Conservation (phyloP, 2,329 filamentous ascomycete genomes). For the Trematosphaeria pertusa region DNA sequence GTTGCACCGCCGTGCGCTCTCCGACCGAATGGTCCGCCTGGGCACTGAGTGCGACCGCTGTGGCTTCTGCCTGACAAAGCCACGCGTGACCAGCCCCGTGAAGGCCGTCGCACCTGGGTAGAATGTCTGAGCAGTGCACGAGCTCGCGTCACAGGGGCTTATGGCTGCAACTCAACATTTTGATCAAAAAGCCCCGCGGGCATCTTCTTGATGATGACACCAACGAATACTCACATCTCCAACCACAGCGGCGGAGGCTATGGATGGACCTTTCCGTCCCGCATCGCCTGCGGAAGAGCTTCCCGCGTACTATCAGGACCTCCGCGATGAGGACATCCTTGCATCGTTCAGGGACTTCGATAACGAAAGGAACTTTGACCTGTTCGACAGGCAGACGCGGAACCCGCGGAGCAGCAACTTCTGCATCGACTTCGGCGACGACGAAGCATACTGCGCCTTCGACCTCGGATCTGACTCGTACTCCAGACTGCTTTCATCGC, state of each 20-base stretch:
- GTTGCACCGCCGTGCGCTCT: too few relatives aligned
- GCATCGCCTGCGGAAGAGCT: slow-evolving; percentile 36
- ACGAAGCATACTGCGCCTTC: slow-evolving; percentile 63
- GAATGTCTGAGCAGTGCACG: slow-evolving; percentile 30
- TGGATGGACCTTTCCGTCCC: slow-evolving; percentile 38
- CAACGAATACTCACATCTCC: background rate
- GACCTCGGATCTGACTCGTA: slow-evolving; percentile 58
- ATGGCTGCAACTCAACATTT: background rate
- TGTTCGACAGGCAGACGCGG: slow-evolving; percentile 52
- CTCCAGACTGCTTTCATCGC: slow-evolving; percentile 37
- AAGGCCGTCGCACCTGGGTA: slow-evolving; percentile 11
- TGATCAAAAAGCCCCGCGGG: slow-evolving; percentile 1
- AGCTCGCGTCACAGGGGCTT: slow-evolving; percentile 35
- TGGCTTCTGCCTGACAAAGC: slow-evolving; percentile 27
- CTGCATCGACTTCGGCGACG: slow-evolving; percentile 68
- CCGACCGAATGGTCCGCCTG: too few relatives aligned
- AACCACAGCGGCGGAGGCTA: slow-evolving; percentile 10
- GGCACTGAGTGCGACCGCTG: too few relatives aligned
- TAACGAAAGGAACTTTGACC: slow-evolving; percentile 53
- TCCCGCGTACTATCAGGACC: slow-evolving; percentile 44
- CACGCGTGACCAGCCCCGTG: slow-evolving; percentile 37
- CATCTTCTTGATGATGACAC: background rate
- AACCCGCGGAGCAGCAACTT: slow-evolving; percentile 62
- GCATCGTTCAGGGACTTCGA: slow-evolving; percentile 63
- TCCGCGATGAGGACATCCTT: slow-evolving; percentile 42